These are phyloP conservation scores for Pseudoscleropodium purum DNA, from an alignment of 225 moss, liverwort and hornwort species.

Conservation along the genomic window DNA sequence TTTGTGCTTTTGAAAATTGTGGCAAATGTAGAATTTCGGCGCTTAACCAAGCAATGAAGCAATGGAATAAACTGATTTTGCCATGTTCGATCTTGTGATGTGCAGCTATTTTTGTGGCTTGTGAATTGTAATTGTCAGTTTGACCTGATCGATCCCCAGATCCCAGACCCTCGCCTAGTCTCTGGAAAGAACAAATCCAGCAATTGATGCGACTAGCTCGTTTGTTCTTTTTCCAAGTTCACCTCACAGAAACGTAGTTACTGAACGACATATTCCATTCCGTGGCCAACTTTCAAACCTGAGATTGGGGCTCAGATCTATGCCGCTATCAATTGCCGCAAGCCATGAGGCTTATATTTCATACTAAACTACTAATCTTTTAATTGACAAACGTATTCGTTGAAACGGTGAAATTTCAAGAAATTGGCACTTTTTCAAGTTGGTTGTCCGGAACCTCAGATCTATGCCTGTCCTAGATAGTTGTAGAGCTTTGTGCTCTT, in stretches of 20 bases:
- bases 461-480: background rate
- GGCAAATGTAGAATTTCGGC: too few species aligned
- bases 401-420: background rate
- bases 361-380: background rate
- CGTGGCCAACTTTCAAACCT: background rate
- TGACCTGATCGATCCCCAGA: background rate
- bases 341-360: too few species aligned
- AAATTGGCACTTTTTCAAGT: background rate
- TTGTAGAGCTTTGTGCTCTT: background rate
- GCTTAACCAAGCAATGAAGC: background rate
- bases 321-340: background rate
- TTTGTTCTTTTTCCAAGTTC: background rate
- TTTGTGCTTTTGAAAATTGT: background rate
- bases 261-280: background rate
- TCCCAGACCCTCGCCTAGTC: too few species aligned
- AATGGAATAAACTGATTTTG: background rate
- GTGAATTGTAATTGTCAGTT: background rate
- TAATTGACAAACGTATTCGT: background rate
- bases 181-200: too few species aligned
- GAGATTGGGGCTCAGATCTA: background rate
- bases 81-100: background rate
- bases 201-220: background rate
- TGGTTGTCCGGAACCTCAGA: background rate
- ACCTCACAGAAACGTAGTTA: background rate
- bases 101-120: background rate